phyloP scores from a whole-genome alignment of 164 flowering plant genomes.

The Aristolochia fimbriata region DNA sequence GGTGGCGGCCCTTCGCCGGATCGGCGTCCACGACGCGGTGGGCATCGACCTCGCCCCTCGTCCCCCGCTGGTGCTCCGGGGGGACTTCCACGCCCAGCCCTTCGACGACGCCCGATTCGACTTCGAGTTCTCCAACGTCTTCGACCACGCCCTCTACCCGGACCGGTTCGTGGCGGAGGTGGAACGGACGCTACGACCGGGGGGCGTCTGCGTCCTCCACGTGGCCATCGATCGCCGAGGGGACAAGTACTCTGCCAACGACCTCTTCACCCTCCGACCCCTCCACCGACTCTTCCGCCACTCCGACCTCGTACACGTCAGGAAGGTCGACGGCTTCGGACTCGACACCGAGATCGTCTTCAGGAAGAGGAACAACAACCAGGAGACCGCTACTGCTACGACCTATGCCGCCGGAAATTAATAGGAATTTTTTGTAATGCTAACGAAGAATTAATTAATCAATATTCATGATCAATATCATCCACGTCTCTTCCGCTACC shows the following conservation, averaged over 20 bases:
- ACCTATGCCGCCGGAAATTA: no score
- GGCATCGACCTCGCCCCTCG: constrained; percentile 75
- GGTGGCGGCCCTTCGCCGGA: constrained; percentile 52
- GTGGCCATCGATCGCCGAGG: constrained; percentile 41
- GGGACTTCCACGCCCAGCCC: constrained; percentile 75
- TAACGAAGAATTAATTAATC: no score
- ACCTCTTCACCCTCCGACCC: constrained; percentile 44
- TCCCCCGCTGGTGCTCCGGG: constrained; percentile 58
- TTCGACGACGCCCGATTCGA: constrained; percentile 53
- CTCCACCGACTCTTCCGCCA: constrained; percentile 36
- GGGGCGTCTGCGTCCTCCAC: constrained; percentile 68
- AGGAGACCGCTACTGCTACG: no score
- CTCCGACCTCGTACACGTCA: constrained; percentile 37
- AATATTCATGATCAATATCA: no score
- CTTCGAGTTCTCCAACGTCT: constrained; percentile 85
- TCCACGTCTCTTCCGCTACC: no score
- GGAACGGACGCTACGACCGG: constrained; percentile 69
- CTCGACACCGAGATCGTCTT: constrained; percentile 69
- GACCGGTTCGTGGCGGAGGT: constrained; percentile 58
- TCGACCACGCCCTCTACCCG: constrained; percentile 82
- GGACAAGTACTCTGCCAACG: constrained; percentile 80
- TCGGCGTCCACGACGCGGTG: constrained; percentile 57
- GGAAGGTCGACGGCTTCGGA: constrained; percentile 74
- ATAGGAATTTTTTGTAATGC: no score
- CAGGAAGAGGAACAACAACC: constrained; percentile 21